phyloP scores from a whole-genome alignment of 2,329 filamentous ascomycete genomes.

The Exophiala lecanii-corni region DNA sequence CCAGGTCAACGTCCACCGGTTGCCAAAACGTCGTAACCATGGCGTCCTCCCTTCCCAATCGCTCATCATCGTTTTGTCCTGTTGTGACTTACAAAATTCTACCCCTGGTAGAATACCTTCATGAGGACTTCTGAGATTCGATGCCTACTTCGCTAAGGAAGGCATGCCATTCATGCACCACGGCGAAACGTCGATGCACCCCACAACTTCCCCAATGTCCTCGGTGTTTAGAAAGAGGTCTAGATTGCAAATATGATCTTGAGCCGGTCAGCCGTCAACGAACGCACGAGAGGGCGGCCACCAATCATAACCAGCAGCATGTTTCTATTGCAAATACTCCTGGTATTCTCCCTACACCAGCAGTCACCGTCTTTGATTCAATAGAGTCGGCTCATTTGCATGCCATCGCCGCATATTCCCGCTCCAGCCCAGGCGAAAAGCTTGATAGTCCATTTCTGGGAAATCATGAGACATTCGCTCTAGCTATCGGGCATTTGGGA shows the following conservation, averaged over 20 bases:
- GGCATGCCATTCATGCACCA: slow-evolving; percentile 54
- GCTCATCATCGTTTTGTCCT: too few species aligned
- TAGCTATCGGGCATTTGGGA: slow-evolving; percentile 12
- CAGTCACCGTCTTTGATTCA: slow-evolving; percentile 12
- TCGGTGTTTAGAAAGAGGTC: slow-evolving; percentile 47
- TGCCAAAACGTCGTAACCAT: too few species aligned
- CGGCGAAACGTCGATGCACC: slow-evolving; percentile 55
- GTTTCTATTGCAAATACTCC: neutral
- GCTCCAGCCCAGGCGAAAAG: slow-evolving; percentile 5
- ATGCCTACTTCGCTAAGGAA: slow-evolving; percentile 39
- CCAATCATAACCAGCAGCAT: too few species aligned
- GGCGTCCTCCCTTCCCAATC: too few species aligned
- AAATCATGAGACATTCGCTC: slow-evolving; percentile 6
- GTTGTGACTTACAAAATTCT: too few species aligned
- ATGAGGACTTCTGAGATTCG: neutral
- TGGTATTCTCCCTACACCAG: neutral
- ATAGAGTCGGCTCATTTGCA: slow-evolving; percentile 17
- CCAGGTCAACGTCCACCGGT: too few species aligned
- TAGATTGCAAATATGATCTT: slow-evolving; percentile 46
- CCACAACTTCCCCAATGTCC: slow-evolving; percentile 49
- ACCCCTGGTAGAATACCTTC: too few species aligned
- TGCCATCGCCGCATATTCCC: slow-evolving; percentile 10
- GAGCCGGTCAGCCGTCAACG: slow-evolving; percentile 19
- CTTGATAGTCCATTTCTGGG: slow-evolving; percentile 9
- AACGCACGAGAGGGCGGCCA: too few species aligned